These are phyloP conservation scores for Metschnikowia santaceciliae DNA, from an alignment of 805 yeast species.

Conservation along the genomic window DNA sequence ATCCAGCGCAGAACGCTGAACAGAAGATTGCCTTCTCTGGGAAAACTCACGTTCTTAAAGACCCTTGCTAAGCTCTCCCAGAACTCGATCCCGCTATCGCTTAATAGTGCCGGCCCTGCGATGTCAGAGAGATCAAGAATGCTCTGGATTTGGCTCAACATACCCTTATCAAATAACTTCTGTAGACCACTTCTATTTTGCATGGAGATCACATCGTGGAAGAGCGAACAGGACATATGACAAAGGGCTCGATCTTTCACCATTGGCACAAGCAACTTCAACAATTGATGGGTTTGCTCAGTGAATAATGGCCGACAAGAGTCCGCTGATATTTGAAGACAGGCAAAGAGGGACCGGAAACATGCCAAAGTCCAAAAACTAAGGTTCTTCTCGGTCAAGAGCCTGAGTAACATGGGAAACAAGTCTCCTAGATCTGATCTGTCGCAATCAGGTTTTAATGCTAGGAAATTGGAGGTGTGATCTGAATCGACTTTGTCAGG, in stretches of 20 bases:
- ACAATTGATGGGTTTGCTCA: constrained; percentile 16
- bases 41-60: constrained; percentile 30
- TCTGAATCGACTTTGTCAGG: not conserved
- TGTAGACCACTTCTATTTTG: constrained; percentile 11
- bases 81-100: not conserved
- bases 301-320: not conserved
- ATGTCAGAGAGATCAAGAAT: constrained; percentile 52
- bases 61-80: constrained; percentile 28
- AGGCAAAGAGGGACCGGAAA: constrained; percentile 7
- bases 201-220: constrained; percentile 14
- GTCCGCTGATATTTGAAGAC: not conserved
- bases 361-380: constrained; percentile 27
- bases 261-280: constrained; percentile 35
- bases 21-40: constrained; percentile 21
- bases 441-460: not conserved
- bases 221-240: constrained; percentile 30
- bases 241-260: constrained; percentile 28
- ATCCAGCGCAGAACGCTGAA: constrained; percentile 49
- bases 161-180: constrained; percentile 32
- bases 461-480: not conserved
- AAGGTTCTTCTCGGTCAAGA: constrained; percentile 5
- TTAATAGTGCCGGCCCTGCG: constrained; percentile 50
- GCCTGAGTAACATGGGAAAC: not conserved
- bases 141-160: constrained; percentile 46
- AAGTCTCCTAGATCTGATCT: not conserved